Base-by-base conservation (phyloP, 1,284 basidiomycete species). In the Ustilago cynodontis region DNA sequence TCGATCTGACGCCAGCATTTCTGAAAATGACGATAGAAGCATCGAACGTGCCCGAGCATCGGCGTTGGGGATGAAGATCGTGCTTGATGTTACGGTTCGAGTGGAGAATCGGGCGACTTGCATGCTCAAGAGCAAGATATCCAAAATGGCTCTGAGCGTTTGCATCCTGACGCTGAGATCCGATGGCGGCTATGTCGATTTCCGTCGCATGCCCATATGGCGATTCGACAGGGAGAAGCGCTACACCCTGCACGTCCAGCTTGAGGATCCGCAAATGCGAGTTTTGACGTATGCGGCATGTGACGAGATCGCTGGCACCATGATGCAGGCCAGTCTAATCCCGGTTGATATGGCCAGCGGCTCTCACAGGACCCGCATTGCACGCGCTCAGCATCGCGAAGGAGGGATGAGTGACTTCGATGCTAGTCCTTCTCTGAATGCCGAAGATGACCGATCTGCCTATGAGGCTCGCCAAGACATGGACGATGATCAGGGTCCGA, bases 211-310 rank as follows among this genome's bases (percentile, higher is more conserved):
- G 63, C 77, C 74, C 11, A 56, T 81, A 28, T 76, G 60, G 62
- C 64, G 71, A 6, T 66, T 77, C 18, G 51, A 61, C 39, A 29
- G 53, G 2, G 67, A 60, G 31, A 78, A 80, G 54, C 65, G 68
- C 22, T 82, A 81, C 52, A 65, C 65, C 10, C 13, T 86, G 28
- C 65, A 67, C 1, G 77, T 82, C 29, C 37, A 67, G 1, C 79
- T 87, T 16, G 64, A 70, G 29, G 81, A 82, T 59, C 82, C 82
- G 0, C 78, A 71, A 8, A 81, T 81, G 51, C 80, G 79, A 5
- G 56, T 87, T 43, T 22, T 81, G 13, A 71, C 73, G 50, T 65
- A 65, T 33, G 63, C 77, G 0, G 65, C 65, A 10, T 77, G 79
- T 58, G 76, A 79, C 31, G 71, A 79, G 53, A 63, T 80, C 3